Evolutionary conservation across 192 early-diverging fungal species (phyloP), one percentile per base, ranked within the genome.

Genomic region (Entomortierella beljakovae): DNA sequence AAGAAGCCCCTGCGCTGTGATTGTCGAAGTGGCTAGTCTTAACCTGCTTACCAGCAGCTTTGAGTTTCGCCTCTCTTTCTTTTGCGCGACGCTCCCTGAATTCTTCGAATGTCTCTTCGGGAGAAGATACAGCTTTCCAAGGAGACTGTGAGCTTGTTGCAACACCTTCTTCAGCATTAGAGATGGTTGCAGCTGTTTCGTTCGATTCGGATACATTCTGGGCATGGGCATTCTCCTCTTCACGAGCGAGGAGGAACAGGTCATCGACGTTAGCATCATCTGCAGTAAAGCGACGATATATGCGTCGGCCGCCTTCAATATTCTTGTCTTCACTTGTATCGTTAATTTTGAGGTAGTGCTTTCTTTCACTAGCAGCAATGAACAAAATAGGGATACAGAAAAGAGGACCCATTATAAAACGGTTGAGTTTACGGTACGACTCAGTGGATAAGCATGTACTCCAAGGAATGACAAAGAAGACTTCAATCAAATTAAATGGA

Each of bases 401-500:
- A 37, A 79, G 29, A 13, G 42, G 22, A 22, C 67, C 57, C 75
- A 79, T 79, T 15, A 79, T 40, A 1, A 26, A 13, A 18, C 57
- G 43, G 57, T 79, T 79, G 28, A 70, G n/a, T 25, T 10, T 18
- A 26, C 37, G 13, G 53, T 80, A 71, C 3, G 64, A 57, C 18
- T 61, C 34, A 23, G 43, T 61, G 35, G 79, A 80, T 13, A 72
- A 43, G 33, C 70, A 34, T 2, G 23, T 2, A 29, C 68, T 55
- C 37, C 55, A 70, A 5, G 81, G 81, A 38, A 82, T 82, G 53
- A 82, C 37, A 20, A 82, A 65, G 31, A 82, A 77, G 22, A 82
- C 81, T 37, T 82, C 81, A 31, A 82, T 66, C 31, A 82, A 28
- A 31, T 82, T 82, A 35, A 82, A 82, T 9, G 81, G 81, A n/a